phyloP scores from a whole-genome alignment of 345 rosid genomes.

The Salix brachista region DNA sequence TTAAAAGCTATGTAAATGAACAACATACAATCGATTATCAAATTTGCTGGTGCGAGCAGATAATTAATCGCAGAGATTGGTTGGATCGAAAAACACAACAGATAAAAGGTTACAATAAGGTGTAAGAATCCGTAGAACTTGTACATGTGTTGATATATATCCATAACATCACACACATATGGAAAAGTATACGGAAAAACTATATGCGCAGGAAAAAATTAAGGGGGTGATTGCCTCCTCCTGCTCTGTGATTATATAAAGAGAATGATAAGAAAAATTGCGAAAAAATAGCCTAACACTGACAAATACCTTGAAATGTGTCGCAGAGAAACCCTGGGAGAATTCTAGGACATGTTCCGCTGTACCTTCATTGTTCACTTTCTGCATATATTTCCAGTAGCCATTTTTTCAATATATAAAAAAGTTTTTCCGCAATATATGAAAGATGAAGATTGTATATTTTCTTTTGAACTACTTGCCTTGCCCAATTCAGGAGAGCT shows the following conservation, averaged over 20 bases:
- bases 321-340: constrained; percentile 48
- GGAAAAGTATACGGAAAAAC: no score
- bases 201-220: no score
- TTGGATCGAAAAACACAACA: no score
- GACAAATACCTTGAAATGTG: constrained; percentile 38
- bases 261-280: not conserved
- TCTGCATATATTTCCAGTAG: constrained; percentile 30
- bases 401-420: not conserved
- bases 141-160: no score
- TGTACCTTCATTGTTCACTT: constrained; percentile 32
- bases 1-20: no score
- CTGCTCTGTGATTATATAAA: not conserved
- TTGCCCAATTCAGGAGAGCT: constrained; percentile 51
- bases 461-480: constrained; percentile 31
- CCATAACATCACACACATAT: no score
- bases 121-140: no score
- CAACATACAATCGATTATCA: no score
- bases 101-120: no score
- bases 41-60: no score
- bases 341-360: constrained; percentile 31
- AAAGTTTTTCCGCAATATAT: no score
- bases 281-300: not conserved
- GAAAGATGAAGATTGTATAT: not conserved
- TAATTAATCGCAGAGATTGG: no score
- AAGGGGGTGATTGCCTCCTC: not conserved